Evolutionary conservation across 495 filamentous ascomycete genomes (phyloP), one percentile per base, ranked within the genome.

Genomic region (Hypomontagnella submonticulosa): DNA sequence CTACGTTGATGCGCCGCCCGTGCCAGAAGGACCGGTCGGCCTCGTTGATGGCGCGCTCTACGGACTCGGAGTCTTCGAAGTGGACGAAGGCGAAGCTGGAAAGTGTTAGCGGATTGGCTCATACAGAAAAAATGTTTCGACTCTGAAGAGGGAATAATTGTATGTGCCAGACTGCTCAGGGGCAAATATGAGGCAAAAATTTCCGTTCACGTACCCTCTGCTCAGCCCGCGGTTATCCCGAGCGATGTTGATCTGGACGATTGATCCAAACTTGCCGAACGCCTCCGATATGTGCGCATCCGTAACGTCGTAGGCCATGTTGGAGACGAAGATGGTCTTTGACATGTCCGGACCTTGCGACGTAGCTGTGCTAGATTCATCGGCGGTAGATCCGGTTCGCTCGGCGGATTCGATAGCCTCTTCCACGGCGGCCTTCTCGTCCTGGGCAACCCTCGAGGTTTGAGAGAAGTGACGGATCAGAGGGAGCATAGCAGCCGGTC

Each of bases 281-380:
- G 89, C 83, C 50, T 84, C 81, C 64, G 81, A 76, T 37, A 97
- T 72, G 75, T 95, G 89, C 15, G 87, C 81, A 3, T 87, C 87
- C 12, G 87, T 90, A 15, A 91, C 83, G 75, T 96, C 92, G 71
- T 90, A 99, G 70, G 89, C 88, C 16, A 99, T 74, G 79, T 99
- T 99, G 34, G 90, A 90, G 64, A 97, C 70, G 70, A 92, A 97
- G 46, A 96, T 57, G 11, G 16, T 13, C 5, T 11, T n/a, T n/a
- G n/a, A n/a, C n/a, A n/a, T n/a, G n/a, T n/a, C n/a, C n/a, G n/a
- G n/a, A n/a, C n/a, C n/a, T n/a, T n/a, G n/a, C n/a, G n/a, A n/a
- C n/a, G n/a, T n/a, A n/a, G n/a, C n/a, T n/a, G n/a, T n/a, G n/a
- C n/a, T n/a, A n/a, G n/a, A n/a, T n/a, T n/a, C 23, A 27, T 27